phyloP scores from a whole-genome alignment of 2,329 filamentous ascomycete genomes.

The Paraphoma sp. region DNA sequence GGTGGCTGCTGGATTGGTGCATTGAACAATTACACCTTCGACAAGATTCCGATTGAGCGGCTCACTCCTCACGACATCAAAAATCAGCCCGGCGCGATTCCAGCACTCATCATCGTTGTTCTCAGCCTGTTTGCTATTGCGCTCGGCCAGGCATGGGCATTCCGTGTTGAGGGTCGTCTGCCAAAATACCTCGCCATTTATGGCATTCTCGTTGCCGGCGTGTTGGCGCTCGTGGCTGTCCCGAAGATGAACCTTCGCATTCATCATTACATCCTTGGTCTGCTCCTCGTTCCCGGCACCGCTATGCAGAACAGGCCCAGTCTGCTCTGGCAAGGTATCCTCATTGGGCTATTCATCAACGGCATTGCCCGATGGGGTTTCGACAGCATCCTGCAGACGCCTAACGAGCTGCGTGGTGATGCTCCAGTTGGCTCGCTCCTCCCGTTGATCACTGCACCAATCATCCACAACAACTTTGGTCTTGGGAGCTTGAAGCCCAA shows the following conservation, averaged over 20 bases:
- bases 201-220: constrained; percentile 67
- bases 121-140: constrained; percentile 72
- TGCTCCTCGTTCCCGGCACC: constrained; percentile 87
- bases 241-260: constrained; percentile 84
- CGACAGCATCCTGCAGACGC: constrained; percentile 84
- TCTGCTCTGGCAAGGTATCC: constrained; percentile 85
- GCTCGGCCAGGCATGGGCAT: constrained; percentile 79
- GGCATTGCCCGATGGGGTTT: constrained; percentile 95
- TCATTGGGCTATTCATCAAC: constrained; percentile 92
- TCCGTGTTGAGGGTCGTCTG: constrained; percentile 84
- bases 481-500: constrained; percentile 53
- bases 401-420: constrained; percentile 68
- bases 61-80: constrained; percentile 89
- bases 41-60: constrained; percentile 89
- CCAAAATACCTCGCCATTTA: constrained; percentile 81
- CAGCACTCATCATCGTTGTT: constrained; percentile 81
- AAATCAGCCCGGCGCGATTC: constrained; percentile 86
- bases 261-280: constrained; percentile 91
- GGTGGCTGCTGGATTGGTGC: constrained; percentile 90
- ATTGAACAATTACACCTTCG: constrained; percentile 93
- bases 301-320: constrained; percentile 85
- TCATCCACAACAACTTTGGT: constrained; percentile 54
- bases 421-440: constrained; percentile 64
- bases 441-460: constrained; percentile 52
- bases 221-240: constrained; percentile 75